These are phyloP conservation scores for Termitomyces sp. DNA, from an alignment of 768 basidiomycete species.

Conservation along the genomic window DNA sequence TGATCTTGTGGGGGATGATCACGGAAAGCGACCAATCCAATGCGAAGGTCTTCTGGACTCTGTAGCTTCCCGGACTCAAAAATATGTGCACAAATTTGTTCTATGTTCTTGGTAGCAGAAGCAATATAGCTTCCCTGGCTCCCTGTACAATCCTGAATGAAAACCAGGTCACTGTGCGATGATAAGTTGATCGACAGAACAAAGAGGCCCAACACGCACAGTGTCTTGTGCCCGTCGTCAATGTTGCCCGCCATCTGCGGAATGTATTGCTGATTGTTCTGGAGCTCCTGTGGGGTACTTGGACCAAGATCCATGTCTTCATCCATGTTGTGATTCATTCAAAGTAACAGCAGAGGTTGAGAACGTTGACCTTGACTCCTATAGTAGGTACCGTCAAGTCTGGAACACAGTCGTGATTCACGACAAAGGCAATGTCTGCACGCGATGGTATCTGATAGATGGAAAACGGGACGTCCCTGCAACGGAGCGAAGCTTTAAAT, in stretches of 20 bases:
- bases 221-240: conserved; percentile 60
- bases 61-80: conserved; percentile 93
- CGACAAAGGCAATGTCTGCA: neutral
- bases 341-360: conserved; percentile 11
- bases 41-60: conserved; percentile 79
- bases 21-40: conserved; percentile 92
- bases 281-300: conserved; percentile 29
- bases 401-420: conserved; percentile 1
- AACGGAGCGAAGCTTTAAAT: conserved; percentile 16
- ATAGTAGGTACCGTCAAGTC: conserved; percentile 4
- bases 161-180: conserved; percentile 76
- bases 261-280: conserved; percentile 31
- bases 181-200: conserved; percentile 15
- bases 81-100: conserved; percentile 91
- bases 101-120: conserved; percentile 96
- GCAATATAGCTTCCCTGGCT: conserved; percentile 88
- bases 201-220: conserved; percentile 44
- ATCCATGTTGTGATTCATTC: conserved; percentile 52
- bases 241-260: conserved; percentile 19
- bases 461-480: conserved; percentile 13
- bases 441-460: conserved; percentile 20
- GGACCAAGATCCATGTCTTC: conserved; percentile 73
- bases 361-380: conserved; percentile 10
- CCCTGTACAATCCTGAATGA: conserved; percentile 94
- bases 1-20: conserved; percentile 98